Evolutionary conservation across 805 yeast genomes (phyloP).

Genomic region (Grigorovia jiainica): DNA sequence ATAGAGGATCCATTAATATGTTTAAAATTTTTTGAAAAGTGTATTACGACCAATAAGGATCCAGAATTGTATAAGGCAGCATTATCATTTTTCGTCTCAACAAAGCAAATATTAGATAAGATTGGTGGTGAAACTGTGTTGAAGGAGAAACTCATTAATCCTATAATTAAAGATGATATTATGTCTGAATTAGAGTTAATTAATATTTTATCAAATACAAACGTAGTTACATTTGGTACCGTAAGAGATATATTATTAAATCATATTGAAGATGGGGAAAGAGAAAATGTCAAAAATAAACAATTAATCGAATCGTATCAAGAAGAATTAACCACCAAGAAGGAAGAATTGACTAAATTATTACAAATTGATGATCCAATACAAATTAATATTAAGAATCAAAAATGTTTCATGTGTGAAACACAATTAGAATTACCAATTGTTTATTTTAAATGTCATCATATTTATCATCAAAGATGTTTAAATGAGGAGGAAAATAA

Average conservation of each 20-base stretch:
- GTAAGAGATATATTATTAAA: slow-evolving; percentile 60
- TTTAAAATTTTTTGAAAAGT: slow-evolving; percentile 41
- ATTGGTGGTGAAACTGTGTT: slow-evolving; percentile 45
- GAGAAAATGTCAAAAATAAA: slow-evolving; percentile 59
- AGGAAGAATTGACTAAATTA: slow-evolving; percentile 43
- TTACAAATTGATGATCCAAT: slow-evolving; percentile 31
- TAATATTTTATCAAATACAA: slow-evolving; percentile 53
- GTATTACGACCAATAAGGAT: slow-evolving; percentile 45
- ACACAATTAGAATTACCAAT: slow-evolving; percentile 64
- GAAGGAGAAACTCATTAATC: slow-evolving; percentile 38
- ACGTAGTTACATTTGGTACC: slow-evolving; percentile 60
- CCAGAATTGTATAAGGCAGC: slow-evolving; percentile 61
- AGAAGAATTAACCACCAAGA: slow-evolving; percentile 50
- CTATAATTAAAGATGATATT: slow-evolving; percentile 41
- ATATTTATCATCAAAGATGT: slow-evolving; percentile 80
- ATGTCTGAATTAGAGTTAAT: slow-evolving; percentile 71
- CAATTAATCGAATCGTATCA: slow-evolving; percentile 60
- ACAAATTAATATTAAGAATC: slow-evolving; percentile 39
- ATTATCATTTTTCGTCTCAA: slow-evolving; percentile 51
- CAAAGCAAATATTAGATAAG: slow-evolving; percentile 38
- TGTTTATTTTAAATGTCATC: slow-evolving; percentile 77
- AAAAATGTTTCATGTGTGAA: slow-evolving; percentile 58
- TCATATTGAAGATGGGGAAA: slow-evolving; percentile 47
- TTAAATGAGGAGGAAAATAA: slow-evolving; percentile 38
- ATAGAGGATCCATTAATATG: slow-evolving; percentile 50